Percentiles rank a stretch among this genome's conserved stretches.
Evolutionary conservation across 129 eudicot genomes (phyloP).

Genomic region (Gnaphalium uliginosum): DNA sequence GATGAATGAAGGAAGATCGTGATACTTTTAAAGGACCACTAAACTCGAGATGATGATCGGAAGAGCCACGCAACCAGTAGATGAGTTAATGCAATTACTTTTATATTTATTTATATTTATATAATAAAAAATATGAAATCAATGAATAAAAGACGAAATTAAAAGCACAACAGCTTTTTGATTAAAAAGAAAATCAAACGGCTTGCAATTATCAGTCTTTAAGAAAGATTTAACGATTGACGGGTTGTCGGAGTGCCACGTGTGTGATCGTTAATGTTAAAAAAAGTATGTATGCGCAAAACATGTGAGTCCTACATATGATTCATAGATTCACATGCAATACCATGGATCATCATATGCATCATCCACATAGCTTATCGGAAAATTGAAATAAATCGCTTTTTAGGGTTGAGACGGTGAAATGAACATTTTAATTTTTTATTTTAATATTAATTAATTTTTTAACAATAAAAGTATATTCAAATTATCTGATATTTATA

Average conservation of each 20-base stretch:
- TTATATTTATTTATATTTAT: no score
- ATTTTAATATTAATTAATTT: no score
- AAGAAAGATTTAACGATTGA: slow-evolving; percentile 3
- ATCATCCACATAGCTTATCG: no score
- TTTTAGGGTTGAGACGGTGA: no score
- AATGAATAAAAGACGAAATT: neutral
- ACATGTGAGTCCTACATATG: slow-evolving; percentile 10
- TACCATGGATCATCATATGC: neutral
- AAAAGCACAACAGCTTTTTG: slow-evolving; percentile 18
- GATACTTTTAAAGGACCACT: slow-evolving; percentile 24
- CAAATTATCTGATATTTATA: no score
- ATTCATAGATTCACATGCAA: slow-evolving; percentile 23
- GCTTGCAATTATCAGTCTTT: slow-evolving; percentile 15
- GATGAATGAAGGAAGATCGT: slow-evolving; percentile 11
- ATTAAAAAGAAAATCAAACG: slow-evolving; percentile 28
- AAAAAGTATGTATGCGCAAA: slow-evolving; percentile 2
- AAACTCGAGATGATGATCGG: slow-evolving; percentile 27
- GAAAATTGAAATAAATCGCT: no score
- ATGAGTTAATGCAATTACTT: slow-evolving; percentile 12
- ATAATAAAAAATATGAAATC: neutral
- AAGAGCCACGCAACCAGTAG: slow-evolving; percentile 33
- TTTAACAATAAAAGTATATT: no score
- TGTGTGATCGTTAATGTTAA: slow-evolving; percentile 5
- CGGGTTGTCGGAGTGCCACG: slow-evolving; percentile 26
- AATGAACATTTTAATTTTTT: no score